Base-by-base conservation (phyloP, 2,329 filamentous ascomycete genomes). In the Ascomycota sp. region DNA sequence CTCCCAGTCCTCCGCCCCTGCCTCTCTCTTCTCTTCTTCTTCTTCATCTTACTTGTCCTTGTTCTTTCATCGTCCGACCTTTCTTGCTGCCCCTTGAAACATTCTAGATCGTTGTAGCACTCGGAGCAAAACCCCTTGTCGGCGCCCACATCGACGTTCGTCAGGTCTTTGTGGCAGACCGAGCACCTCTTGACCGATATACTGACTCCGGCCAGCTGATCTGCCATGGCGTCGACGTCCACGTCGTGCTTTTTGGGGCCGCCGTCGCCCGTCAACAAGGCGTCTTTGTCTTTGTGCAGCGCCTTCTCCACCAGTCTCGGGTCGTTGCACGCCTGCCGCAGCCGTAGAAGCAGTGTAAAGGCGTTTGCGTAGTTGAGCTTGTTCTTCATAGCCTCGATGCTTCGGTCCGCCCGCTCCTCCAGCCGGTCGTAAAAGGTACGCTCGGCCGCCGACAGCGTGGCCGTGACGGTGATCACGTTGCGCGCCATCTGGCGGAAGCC, bases 271-370 rank as follows among this genome's bases (percentile, higher is more conserved):
- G 72, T 75, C 1, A 72, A 65, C 32, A 93, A 56, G 3, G 81
- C 80, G 43, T 95, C 89, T 42, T 76, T 82, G 47, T 98, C 89
- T 38, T 80, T 80, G 32, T 75, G 75, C 33, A 94, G 61, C 44
- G 91, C 86, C 37, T 75, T 75, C 38, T 81, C 80, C 9, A 93
- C 76, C 27, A 98, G 62, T 39, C 82, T 75, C 0, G 85, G 83
- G 47, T 98, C 89, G 45, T 98, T 93, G 51, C 89, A 98, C 13
- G 83, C 80, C 50, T 98, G 89, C 35, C 89, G 69, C 35, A 98
- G 61, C 24, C 89, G 75, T 32, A 98, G 59, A n/a, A 98, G 67
- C 35, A 98, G 59, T 9, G 93, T 85, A 45, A 98, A 69, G 12
- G 89, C 89, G 42, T 83, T 91, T 34, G 91, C 86, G 47, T 95